These are phyloP conservation scores for Lactuca saligna DNA, from an alignment of 129 eudicot genomes.

Conservation along the genomic window DNA sequence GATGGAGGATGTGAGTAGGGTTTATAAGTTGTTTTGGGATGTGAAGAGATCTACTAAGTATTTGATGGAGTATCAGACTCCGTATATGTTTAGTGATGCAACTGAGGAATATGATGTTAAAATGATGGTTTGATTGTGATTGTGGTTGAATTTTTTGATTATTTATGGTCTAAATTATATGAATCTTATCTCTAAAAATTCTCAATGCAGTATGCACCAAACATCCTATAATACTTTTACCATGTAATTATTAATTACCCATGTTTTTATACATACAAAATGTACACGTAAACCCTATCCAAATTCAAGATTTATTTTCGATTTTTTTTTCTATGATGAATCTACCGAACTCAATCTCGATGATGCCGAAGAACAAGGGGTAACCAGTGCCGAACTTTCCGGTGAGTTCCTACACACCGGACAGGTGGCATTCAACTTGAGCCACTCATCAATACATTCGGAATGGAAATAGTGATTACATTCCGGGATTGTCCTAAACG, in stretches of 20 bases:
- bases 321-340: constrained; percentile 6
- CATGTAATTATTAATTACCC: not conserved
- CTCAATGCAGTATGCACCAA: not conserved
- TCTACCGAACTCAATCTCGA: constrained; percentile 10
- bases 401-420: constrained; percentile 84
- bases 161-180: constrained; percentile 1
- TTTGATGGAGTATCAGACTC: constrained; percentile 85
- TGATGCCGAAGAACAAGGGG: constrained; percentile 38
- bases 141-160: not conserved
- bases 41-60: constrained; percentile 87
- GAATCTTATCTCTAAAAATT: not conserved
- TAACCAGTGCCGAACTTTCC: constrained; percentile 31
- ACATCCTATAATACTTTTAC: not conserved
- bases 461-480: constrained; percentile 83
- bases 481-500: constrained; percentile 65
- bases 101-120: constrained; percentile 48
- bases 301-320: constrained; percentile 1
- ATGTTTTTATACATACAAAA: constrained; percentile 25
- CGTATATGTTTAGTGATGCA: constrained; percentile 79
- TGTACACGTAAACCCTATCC: constrained; percentile 2
- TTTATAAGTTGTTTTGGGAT: constrained; percentile 72
- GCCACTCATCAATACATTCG: constrained; percentile 87
- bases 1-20: constrained; percentile 80
- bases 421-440: constrained; percentile 65
- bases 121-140: constrained; percentile 53